Percentiles rank a stretch among this genome's conserved stretches.
These are phyloP conservation scores for Puccinia horiana DNA, from an alignment of 1,284 basidiomycete genomes.

Conservation along the genomic window DNA sequence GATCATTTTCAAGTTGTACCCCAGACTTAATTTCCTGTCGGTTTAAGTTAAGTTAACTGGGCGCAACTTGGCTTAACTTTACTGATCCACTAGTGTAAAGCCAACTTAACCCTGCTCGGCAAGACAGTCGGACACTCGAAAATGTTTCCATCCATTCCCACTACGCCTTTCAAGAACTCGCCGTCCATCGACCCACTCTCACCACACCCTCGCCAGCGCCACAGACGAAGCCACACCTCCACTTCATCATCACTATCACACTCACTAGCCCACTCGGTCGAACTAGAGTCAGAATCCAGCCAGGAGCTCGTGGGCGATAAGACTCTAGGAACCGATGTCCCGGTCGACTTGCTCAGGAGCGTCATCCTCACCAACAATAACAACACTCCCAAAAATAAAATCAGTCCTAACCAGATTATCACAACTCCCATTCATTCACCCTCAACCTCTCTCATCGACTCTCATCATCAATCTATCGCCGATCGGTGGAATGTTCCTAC, in stretches of 20 bases:
- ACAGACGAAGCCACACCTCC: background rate
- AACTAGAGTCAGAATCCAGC: background rate
- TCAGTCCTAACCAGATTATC: background rate
- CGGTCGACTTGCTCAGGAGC: background rate
- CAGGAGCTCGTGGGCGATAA: background rate
- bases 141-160: slow-evolving; percentile 21
- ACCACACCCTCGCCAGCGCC: background rate
- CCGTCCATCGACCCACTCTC: slow-evolving; percentile 45
- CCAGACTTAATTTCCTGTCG: no score
- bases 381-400: background rate
- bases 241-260: background rate
- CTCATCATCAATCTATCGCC: background rate
- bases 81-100: no score
- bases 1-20: no score
- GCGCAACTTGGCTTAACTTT: no score
- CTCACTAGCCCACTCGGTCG: background rate
- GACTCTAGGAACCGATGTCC: background rate
- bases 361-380: slow-evolving; percentile 11
- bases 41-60: no score
- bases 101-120: background rate
- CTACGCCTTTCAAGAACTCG: slow-evolving; percentile 45
- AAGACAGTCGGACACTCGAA: background rate
- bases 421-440: background rate
- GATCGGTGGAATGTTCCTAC: background rate
- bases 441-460: background rate